phyloP scores from a whole-genome alignment of 495 filamentous ascomycete species.

The Elasticomyces elasticus region DNA sequence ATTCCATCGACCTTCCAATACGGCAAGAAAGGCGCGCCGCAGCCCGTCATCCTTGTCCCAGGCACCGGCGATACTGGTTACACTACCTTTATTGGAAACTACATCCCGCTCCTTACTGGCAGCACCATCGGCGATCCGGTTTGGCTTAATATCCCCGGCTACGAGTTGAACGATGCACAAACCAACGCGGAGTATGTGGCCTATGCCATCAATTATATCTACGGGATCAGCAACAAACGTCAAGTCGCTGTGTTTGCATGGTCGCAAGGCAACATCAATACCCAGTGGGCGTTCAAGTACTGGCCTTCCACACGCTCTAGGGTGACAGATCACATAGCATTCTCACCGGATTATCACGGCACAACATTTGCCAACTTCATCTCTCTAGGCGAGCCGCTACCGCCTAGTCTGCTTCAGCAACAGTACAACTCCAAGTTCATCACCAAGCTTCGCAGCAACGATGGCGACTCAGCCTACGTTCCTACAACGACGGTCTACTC shows the following conservation, averaged over 20 bases:
- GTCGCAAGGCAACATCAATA: conserved; percentile 40
- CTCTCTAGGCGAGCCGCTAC: conserved; percentile 21
- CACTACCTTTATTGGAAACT: conserved; percentile 33
- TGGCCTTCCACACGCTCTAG: conserved; percentile 37
- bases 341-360: conserved; percentile 41
- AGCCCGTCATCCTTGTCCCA: conserved; percentile 38
- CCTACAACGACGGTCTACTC: conserved; percentile 43
- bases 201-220: conserved; percentile 40
- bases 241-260: conserved; percentile 38
- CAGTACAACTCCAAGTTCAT: conserved; percentile 36
- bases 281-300: conserved; percentile 46
- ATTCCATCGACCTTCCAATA: conserved; percentile 36
- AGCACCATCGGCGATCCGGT: conserved; percentile 35
- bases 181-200: conserved; percentile 34
- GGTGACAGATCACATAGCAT: conserved; percentile 36
- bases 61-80: conserved; percentile 38
- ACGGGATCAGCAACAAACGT: conserved; percentile 25
- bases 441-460: conserved; percentile 29
- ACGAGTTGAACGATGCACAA: conserved; percentile 36
- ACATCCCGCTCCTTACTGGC: conserved; percentile 34
- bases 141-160: conserved; percentile 41
- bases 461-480: conserved; percentile 41
- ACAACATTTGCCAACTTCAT: conserved; percentile 29
- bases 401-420: conserved; percentile 37
- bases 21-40: conserved; percentile 26